Percentiles rank a stretch among this genome's conserved stretches.
These are phyloP conservation scores for Meyerozyma sp. DNA, from an alignment of 1,139 yeast genomes.

Conservation along the genomic window DNA sequence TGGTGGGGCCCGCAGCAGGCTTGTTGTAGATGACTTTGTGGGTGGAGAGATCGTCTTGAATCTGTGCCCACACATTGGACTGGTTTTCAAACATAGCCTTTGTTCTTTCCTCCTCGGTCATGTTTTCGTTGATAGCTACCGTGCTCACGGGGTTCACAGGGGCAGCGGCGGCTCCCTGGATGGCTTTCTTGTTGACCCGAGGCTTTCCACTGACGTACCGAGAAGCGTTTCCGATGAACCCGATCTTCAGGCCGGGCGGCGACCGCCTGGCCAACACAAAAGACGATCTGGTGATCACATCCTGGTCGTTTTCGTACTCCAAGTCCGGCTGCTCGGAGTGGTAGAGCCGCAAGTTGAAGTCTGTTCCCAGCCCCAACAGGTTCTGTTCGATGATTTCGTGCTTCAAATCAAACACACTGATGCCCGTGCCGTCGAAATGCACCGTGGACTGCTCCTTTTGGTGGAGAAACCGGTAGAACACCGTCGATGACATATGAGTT, in stretches of 20 bases:
- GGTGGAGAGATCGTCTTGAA: constrained; percentile 84
- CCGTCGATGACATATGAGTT: constrained; percentile 75
- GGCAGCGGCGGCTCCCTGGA: constrained; percentile 18
- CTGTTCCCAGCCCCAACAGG: constrained; percentile 77
- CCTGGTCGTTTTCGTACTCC: constrained; percentile 82
- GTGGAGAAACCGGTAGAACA: constrained; percentile 82
- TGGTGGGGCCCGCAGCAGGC: constrained; percentile 23
- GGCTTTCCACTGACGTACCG: constrained; percentile 89
- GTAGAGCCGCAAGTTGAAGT: constrained; percentile 70
- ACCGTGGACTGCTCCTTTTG: constrained; percentile 78
- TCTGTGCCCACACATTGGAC: constrained; percentile 89
- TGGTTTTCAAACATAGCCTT: constrained; percentile 90
- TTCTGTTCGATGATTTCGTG: constrained; percentile 82
- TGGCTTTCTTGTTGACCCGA: constrained; percentile 42
- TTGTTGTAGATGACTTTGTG: constrained; percentile 58
- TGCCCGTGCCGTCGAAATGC: constrained; percentile 92
- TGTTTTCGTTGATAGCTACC: constrained; percentile 29
- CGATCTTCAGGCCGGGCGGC: constrained; percentile 64
- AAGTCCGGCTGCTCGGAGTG: constrained; percentile 66
- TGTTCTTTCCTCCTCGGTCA: constrained; percentile 82
- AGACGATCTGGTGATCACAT: constrained; percentile 83
- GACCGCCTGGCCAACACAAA: constrained; percentile 77
- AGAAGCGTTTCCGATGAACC: constrained; percentile 43
- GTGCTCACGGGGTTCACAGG: constrained; percentile 13
- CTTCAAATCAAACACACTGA: constrained; percentile 89